Evolutionary conservation across 2,329 filamentous ascomycete genomes (phyloP).

Genomic region (Exserohilum rostratum): DNA sequence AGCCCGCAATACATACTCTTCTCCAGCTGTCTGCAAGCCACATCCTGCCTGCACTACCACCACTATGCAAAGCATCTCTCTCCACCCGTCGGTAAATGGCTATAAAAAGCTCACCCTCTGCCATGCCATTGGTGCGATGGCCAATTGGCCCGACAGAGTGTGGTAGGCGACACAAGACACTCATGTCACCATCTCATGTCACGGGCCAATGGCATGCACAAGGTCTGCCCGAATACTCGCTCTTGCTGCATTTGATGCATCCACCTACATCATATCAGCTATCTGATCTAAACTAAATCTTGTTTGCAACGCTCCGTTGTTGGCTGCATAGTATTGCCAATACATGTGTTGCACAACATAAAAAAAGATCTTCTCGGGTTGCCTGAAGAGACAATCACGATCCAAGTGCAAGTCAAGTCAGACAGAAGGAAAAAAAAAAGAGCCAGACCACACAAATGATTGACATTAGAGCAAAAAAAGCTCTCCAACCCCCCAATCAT

Average conservation of each 20-base stretch:
- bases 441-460: neutral
- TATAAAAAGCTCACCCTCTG: constrained; percentile 33
- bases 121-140: constrained; percentile 25
- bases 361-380: neutral
- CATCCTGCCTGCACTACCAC: constrained; percentile 23
- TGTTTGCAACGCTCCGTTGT: neutral
- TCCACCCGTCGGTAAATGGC: constrained; percentile 19
- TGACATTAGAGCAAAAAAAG: neutral
- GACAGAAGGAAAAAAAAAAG: neutral
- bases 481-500: neutral
- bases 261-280: constrained; percentile 2
- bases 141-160: constrained; percentile 14
- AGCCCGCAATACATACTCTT: constrained; percentile 18
- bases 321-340: constrained; percentile 16
- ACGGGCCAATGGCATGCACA: constrained; percentile 21
- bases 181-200: constrained; percentile 26
- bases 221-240: constrained; percentile 3
- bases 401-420: neutral
- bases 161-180: constrained; percentile 31
- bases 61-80: constrained; percentile 5
- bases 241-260: neutral
- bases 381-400: neutral
- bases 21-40: constrained; percentile 31
- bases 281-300: neutral
- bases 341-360: constrained; percentile 3